Evolutionary conservation across 495 filamentous ascomycete genomes (phyloP).

Genomic region (Sporormia fimetaria): DNA sequence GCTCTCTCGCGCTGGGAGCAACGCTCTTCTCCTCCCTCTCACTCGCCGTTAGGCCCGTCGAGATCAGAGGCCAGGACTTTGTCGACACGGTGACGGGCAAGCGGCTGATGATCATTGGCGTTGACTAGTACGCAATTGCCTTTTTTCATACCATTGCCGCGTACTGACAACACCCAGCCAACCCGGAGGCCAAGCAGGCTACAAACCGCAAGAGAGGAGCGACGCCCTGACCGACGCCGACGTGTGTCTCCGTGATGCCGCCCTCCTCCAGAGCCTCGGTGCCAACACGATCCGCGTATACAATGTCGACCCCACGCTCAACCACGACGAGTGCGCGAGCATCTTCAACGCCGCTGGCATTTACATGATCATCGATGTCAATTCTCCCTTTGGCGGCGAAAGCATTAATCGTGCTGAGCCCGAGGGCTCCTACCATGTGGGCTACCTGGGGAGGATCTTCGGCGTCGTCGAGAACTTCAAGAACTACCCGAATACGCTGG

Average conservation of each 20-base stretch:
- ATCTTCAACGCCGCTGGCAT: slow-evolving; percentile 85
- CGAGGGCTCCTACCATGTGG: slow-evolving; percentile 53
- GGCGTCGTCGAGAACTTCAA: slow-evolving; percentile 90
- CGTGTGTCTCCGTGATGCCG: slow-evolving; percentile 79
- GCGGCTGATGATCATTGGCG: slow-evolving; percentile 79
- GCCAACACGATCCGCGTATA: slow-evolving; percentile 90
- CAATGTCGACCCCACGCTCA: slow-evolving; percentile 71
- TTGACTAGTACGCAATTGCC: slow-evolving; percentile 54
- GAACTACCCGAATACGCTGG: slow-evolving; percentile 79
- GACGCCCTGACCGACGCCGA: slow-evolving; percentile 70
- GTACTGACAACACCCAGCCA: slow-evolving; percentile 45
- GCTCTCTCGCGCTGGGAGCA: slow-evolving; percentile 6
- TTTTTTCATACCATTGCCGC: too few relatives aligned
- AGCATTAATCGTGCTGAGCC: slow-evolving; percentile 62
- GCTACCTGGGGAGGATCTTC: slow-evolving; percentile 76
- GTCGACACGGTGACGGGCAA: slow-evolving; percentile 67
- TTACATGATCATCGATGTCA: slow-evolving; percentile 74
- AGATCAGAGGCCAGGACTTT: slow-evolving; percentile 68
- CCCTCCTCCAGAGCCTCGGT: slow-evolving; percentile 76
- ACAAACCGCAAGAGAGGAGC: slow-evolving; percentile 44
- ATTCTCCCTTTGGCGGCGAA: slow-evolving; percentile 72
- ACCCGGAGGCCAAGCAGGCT: slow-evolving; percentile 76
- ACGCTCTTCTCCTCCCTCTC: slow-evolving; percentile 38
- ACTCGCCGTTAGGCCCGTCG: slow-evolving; percentile 58
- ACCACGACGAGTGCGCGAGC: slow-evolving; percentile 80